A percentile compares a stretch with the other conserved stretches of the same genome.
phyloP scores from a whole-genome alignment of 2,329 filamentous ascomycete genomes.

The Colletotrichum kahawae region DNA sequence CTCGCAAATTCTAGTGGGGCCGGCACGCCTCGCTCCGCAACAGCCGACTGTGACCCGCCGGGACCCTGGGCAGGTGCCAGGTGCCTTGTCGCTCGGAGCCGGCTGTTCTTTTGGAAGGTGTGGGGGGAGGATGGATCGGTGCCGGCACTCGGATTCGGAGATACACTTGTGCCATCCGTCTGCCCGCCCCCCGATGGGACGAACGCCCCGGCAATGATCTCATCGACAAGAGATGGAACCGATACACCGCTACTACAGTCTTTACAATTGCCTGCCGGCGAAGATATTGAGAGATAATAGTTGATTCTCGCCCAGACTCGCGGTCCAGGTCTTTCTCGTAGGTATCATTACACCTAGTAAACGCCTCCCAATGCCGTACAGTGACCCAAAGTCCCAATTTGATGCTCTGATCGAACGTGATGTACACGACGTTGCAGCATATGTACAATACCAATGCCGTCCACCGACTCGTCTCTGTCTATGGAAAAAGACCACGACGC shows the following conservation, averaged over 20 bases:
- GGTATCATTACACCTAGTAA: constrained; percentile 19
- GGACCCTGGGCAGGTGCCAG: not conserved
- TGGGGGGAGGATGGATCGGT: not conserved
- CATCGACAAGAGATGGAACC: not conserved
- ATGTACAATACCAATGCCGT: not conserved
- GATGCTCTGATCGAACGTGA: constrained; percentile 1
- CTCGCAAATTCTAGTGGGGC: constrained; percentile 9
- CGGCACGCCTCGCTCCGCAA: constrained; percentile 5
- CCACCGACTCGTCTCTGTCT: not conserved
- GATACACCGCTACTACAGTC: not conserved
- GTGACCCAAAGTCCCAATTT: not conserved
- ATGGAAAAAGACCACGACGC: not conserved
- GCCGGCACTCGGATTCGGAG: constrained; percentile 9
- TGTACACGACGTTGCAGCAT: constrained; percentile 11
- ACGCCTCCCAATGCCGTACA: constrained; percentile 19
- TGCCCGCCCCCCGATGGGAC: not conserved
- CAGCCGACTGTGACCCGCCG: not conserved
- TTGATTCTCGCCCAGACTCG: not conserved
- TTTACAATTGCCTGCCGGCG: not conserved
- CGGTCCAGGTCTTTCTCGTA: not conserved
- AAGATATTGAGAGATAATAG: not conserved
- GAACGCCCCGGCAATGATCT: not conserved
- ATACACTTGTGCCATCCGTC: constrained; percentile 8
- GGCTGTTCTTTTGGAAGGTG: not conserved
- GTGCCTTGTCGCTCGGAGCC: not conserved